Percentiles rank a stretch among this genome's conserved stretches.
Evolutionary conservation across 1,139 yeast genomes (phyloP).

Genomic region (Kluyveromyces sp.): DNA sequence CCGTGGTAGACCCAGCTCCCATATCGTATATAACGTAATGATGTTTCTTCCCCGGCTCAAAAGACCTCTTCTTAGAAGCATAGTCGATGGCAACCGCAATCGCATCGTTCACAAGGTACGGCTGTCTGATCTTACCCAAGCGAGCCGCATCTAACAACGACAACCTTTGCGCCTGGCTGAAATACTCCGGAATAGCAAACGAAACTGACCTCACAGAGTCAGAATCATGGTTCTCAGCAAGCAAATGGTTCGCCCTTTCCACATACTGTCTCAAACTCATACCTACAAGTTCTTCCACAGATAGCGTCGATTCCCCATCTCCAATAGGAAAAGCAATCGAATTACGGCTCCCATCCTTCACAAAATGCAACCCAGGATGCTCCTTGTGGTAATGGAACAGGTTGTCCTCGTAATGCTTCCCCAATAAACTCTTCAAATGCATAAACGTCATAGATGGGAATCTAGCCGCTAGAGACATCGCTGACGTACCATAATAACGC

Average conservation of each 20-base stretch:
- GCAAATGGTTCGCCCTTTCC: constrained; percentile 49
- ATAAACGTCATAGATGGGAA: constrained; percentile 66
- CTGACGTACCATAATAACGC: constrained; percentile 72
- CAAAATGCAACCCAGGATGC: constrained; percentile 58
- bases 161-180: constrained; percentile 54
- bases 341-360: constrained; percentile 40
- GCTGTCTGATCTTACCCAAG: constrained; percentile 32
- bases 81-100: constrained; percentile 82
- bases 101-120: constrained; percentile 84
- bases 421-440: constrained; percentile 64
- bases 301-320: constrained; percentile 35
- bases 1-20: constrained; percentile 90
- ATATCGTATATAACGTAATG: constrained; percentile 75
- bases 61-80: constrained; percentile 32
- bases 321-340: constrained; percentile 50
- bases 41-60: constrained; percentile 40
- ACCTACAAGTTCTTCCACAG: constrained; percentile 76
- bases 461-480: constrained; percentile 61
- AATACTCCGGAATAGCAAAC: constrained; percentile 71
- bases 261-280: constrained; percentile 70
- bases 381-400: constrained; percentile 40
- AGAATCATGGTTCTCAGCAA: constrained; percentile 40
- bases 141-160: constrained; percentile 65
- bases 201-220: constrained; percentile 46
- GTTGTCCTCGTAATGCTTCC: constrained; percentile 46